phyloP scores from a whole-genome alignment of 768 basidiomycete species.

The Amanita inopinata region DNA sequence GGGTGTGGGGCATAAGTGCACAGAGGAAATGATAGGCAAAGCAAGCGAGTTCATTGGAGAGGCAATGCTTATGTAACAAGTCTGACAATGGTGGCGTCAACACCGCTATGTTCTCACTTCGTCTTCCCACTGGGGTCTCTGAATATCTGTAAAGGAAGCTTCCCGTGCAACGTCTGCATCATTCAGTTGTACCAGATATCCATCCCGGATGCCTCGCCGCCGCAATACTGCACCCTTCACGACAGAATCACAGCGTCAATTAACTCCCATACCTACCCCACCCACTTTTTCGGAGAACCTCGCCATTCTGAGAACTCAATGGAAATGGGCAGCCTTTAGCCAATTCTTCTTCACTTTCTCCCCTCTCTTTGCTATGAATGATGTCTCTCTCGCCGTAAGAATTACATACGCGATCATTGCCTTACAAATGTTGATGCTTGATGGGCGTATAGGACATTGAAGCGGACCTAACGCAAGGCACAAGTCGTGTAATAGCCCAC shows the following conservation, averaged over 20 bases:
- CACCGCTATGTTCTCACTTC: no score
- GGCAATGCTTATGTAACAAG: slow-evolving; percentile 15
- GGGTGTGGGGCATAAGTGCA: slow-evolving; percentile 56
- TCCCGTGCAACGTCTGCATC: no score
- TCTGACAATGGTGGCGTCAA: neutral
- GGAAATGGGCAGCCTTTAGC: slow-evolving; percentile 89
- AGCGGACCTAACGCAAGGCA: slow-evolving; percentile 57
- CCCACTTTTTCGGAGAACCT: slow-evolving; percentile 27
- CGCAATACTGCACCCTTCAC: slow-evolving; percentile 30
- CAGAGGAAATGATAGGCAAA: slow-evolving; percentile 47
- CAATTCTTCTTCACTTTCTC: slow-evolving; percentile 87
- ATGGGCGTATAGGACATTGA: slow-evolving; percentile 56
- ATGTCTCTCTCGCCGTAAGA: slow-evolving; percentile 58
- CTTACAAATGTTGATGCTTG: slow-evolving; percentile 8
- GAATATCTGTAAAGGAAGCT: no score
- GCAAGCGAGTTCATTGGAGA: slow-evolving; percentile 26
- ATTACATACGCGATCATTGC: slow-evolving; percentile 10
- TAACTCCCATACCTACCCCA: slow-evolving; percentile 15
- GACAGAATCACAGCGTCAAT: slow-evolving; percentile 14
- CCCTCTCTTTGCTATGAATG: slow-evolving; percentile 58
- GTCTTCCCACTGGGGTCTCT: no score
- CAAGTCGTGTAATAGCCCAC: slow-evolving; percentile 53
- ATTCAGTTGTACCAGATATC: no score
- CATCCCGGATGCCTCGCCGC: slow-evolving; percentile 46
- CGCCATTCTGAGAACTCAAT: slow-evolving; percentile 57